Base-by-base conservation (phyloP, 1,139 yeast species). In the Scheffersomyces parashehatae region DNA sequence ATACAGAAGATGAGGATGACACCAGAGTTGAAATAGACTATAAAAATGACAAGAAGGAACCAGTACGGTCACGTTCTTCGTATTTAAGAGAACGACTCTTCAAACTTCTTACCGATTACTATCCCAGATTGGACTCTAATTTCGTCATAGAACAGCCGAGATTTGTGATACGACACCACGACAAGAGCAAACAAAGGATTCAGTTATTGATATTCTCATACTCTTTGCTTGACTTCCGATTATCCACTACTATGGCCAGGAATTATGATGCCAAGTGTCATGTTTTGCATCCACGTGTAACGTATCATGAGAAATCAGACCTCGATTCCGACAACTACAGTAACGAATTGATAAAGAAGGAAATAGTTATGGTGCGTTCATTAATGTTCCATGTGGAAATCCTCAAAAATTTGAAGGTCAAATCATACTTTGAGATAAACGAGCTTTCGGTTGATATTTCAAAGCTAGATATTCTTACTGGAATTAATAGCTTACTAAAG, bases 121-220 rank as follows among this genome's bases (percentile, higher is more conserved):
- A 75, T 44, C 81, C 82, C 2, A 56, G 58, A 9, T 53, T 73
- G 10, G 76, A 71, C 48, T 54, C 74, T 28, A 72, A 72, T 45
- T 53, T 70, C 30, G 70, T 73, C 4, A 61, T 74, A 38, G 77
- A 70, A 45, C 79, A 73, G 49, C 81, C 81, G 8, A 56, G 77
- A 28, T 42, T 66, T 3, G 62, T 77, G 7, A 50, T 75, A 1
- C 54, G 77, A 28, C 66, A 66, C 39, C 54, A 57, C 13, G 59
- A 60, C 14, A 46, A 45, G 10, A 38, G 39, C 13, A 50, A 51
- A 2, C 51, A 62, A 4, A 52, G 61, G 14, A 53, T 59, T 0
- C 69, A 65, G 45, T 48, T 73, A 28, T 50, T 74, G 35, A 64
- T 65, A 44, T 62, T 68, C 38, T 65, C 74, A 1, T 72, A 67